Conservation (phyloP, 2,329 filamentous ascomycete genomes). For the Penicillium polonicum region DNA sequence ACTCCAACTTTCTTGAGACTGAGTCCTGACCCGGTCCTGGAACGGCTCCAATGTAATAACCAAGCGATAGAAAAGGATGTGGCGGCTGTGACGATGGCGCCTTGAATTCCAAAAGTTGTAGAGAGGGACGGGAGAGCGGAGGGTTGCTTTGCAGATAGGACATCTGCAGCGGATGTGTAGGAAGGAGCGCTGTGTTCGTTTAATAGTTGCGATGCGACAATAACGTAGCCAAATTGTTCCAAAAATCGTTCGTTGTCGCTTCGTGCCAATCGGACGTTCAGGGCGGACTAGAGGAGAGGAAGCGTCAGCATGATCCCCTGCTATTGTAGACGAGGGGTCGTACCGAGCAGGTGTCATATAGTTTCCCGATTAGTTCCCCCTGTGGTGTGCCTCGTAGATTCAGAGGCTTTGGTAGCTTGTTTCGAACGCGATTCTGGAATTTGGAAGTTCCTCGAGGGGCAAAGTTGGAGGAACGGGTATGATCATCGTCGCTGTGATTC, state of each 20-base stretch:
- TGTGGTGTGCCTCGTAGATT: constrained; percentile 35
- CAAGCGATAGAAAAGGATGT: constrained; percentile 63
- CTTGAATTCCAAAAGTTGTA: constrained; percentile 58
- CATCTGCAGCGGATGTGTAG: constrained; percentile 39
- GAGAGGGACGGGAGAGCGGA: constrained; percentile 36
- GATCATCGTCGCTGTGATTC: constrained; percentile 30
- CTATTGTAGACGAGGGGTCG: constrained; percentile 16
- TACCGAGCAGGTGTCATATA: constrained; percentile 52
- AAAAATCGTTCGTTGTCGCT: constrained; percentile 82
- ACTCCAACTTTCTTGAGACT: constrained; percentile 43
- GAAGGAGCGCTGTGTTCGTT: constrained; percentile 57
- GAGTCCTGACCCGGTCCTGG: constrained; percentile 53
- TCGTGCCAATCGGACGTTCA: constrained; percentile 58
- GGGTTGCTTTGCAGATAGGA: constrained; percentile 32
- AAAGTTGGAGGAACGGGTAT: constrained; percentile 42
- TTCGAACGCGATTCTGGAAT: constrained; percentile 50
- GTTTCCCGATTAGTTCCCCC: constrained; percentile 35
- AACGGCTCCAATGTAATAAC: constrained; percentile 67
- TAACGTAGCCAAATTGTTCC: constrained; percentile 89
- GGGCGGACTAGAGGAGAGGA: constrained; percentile 26
- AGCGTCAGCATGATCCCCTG: constrained; percentile 10
- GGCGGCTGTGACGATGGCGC: constrained; percentile 64
- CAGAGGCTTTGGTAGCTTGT: constrained; percentile 51
- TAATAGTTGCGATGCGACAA: constrained; percentile 86
- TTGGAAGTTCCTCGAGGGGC: constrained; percentile 52